Evolutionary conservation across 2,329 filamentous ascomycete species (phyloP), one percentile per base, ranked within the genome.

Genomic region (Podosphaera xanthii): DNA sequence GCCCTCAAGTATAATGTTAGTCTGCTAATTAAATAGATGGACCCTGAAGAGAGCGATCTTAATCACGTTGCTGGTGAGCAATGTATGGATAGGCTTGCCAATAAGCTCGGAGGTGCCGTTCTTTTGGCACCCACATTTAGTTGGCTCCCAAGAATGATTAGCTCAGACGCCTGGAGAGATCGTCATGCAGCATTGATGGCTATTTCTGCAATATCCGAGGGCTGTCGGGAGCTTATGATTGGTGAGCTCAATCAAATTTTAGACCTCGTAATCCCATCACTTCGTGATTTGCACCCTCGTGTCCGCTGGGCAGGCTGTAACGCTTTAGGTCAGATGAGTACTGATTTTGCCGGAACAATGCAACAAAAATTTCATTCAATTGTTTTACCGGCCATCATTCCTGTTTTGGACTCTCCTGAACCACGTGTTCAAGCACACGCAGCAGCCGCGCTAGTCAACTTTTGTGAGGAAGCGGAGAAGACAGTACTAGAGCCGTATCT

Each of bases 261-360:
- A 55, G 88, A 94, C 63, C 78, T 98, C 59, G 91, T 98, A n/a
- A 82, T 96, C 57, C 92, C 92, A 14, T 86, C 91, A 42, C 77
- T 98, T 42, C 83, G 84, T 66, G 91, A 98, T 69, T 79, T 86
- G 46, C 92, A 98, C 69, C 87, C 92, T 48, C 87, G 92, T 69
- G 92, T 98, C 59, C 84, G 91, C 67, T 98, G 94, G 83, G 92
- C 92, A 58, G 92, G 90, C 40, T 98, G 92, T 75, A 97, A 98
- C 69, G 92, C 92, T 49, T 79, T 98, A n/a, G 92, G 92, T 35
- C 92, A 98, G 72, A 98, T 98, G 92, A 97, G 91, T 74, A 98
- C 92, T 38, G 92, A 98, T 69, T 98, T 98, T 71, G 91, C 94
- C 10, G 90, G 90, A 10, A 94, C 86, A 9, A 97, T 98, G 91